These are phyloP conservation scores for Arctium minus DNA, from an alignment of 129 eudicot species.

Conservation along the genomic window DNA sequence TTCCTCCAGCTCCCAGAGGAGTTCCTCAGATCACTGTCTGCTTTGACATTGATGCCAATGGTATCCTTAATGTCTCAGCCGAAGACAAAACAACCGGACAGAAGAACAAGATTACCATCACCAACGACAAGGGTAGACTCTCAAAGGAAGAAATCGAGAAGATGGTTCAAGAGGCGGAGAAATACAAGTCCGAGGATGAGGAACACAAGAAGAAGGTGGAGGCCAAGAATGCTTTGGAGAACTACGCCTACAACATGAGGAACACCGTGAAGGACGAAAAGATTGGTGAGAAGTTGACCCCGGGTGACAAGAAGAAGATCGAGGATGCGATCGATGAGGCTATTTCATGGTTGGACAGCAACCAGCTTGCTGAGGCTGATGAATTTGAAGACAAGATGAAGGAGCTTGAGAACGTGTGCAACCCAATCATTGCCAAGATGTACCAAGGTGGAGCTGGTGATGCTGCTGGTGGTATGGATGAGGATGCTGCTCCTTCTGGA, in stretches of 20 bases:
- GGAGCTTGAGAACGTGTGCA: conserved; percentile 54
- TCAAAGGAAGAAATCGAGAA: conserved; percentile 50
- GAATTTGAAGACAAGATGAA: conserved; percentile 65
- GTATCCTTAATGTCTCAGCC: conserved; percentile 50
- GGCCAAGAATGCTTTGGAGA: conserved; percentile 54
- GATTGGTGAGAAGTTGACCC: conserved; percentile 48
- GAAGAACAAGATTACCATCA: conserved; percentile 56
- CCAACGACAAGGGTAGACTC: conserved; percentile 53
- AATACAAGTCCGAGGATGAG: conserved; percentile 56
- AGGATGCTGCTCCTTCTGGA: conserved; percentile 45
- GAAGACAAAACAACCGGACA: conserved; percentile 61
- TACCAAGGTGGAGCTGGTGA: conserved; percentile 46
- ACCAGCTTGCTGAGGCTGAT: conserved; percentile 54
- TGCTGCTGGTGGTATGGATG: conserved; percentile 39
- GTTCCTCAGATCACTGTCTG: conserved; percentile 50
- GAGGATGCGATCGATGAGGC: conserved; percentile 61
- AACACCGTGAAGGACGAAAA: conserved; percentile 57
- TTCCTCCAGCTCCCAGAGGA: conserved; percentile 45
- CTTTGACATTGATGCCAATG: conserved; percentile 44
- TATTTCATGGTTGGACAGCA: conserved; percentile 51
- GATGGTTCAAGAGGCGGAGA: conserved; percentile 65
- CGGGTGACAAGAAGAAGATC: conserved; percentile 56
- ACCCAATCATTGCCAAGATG: conserved; percentile 61
- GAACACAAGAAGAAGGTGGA: conserved; percentile 61
- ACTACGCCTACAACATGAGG: conserved; percentile 54